These are phyloP conservation scores for Stemphylium beticola DNA, from an alignment of 2,329 filamentous ascomycete species.

Conservation along the genomic window DNA sequence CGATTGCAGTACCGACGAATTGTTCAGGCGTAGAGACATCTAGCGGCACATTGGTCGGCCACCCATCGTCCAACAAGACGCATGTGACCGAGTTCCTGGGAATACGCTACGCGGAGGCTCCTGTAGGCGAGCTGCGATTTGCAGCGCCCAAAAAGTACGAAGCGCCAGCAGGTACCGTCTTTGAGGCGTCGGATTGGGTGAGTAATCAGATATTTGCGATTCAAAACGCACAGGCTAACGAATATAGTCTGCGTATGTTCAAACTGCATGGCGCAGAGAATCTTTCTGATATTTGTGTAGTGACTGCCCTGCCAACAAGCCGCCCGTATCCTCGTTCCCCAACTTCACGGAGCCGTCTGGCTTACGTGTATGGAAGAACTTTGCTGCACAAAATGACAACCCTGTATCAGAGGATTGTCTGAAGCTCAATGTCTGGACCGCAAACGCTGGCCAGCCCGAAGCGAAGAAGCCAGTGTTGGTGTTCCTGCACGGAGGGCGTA, in stretches of 20 bases:
- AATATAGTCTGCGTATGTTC: slow-evolving; percentile 30
- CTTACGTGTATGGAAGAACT: slow-evolving; percentile 34
- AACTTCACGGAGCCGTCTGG: slow-evolving; percentile 36
- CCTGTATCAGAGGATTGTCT: slow-evolving; percentile 36
- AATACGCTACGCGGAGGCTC: slow-evolving; percentile 45
- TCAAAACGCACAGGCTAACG: slow-evolving; percentile 10
- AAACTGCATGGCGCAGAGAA: not conserved
- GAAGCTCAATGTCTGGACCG: slow-evolving; percentile 41
- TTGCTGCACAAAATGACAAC: slow-evolving; percentile 34
- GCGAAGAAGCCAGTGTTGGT: slow-evolving; percentile 38
- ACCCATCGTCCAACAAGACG: slow-evolving; percentile 31
- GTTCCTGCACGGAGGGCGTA: slow-evolving; percentile 40
- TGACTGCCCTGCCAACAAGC: slow-evolving; percentile 34
- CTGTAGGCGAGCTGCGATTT: slow-evolving; percentile 43
- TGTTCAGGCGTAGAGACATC: slow-evolving; percentile 30
- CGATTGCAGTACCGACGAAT: slow-evolving; percentile 8
- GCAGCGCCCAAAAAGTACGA: slow-evolving; percentile 36
- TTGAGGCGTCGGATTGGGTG: slow-evolving; percentile 34
- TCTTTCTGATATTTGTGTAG: slow-evolving; percentile 13
- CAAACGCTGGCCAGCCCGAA: slow-evolving; percentile 14
- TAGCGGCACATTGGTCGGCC: slow-evolving; percentile 43
- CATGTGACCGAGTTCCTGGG: slow-evolving; percentile 44
- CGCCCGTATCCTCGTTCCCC: slow-evolving; percentile 30
- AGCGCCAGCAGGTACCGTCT: slow-evolving; percentile 27
- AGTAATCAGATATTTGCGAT: not conserved